Conservation (phyloP, 2,329 filamentous ascomycete genomes). For the Aspergillus alliaceus region DNA sequence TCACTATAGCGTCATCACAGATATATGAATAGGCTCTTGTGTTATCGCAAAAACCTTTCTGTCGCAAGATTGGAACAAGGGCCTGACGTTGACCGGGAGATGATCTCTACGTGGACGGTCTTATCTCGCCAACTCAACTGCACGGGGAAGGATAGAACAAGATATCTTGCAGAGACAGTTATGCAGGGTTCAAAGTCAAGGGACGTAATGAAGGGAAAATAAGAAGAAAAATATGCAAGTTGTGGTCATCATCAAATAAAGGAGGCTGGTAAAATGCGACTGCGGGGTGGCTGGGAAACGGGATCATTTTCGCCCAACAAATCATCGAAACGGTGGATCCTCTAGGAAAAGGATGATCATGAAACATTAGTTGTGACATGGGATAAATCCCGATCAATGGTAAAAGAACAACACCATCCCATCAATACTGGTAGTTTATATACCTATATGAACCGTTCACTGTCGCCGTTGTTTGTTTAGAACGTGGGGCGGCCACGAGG, state of each 20-base stretch:
- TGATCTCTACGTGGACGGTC: not conserved
- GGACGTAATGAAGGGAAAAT: not conserved
- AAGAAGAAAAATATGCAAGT: constrained; percentile 6
- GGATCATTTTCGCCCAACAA: not conserved
- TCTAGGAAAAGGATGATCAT: not conserved
- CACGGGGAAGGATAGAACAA: not conserved
- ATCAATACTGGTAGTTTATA: not conserved
- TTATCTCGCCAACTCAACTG: not conserved
- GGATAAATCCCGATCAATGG: not conserved
- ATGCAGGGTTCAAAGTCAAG: not conserved
- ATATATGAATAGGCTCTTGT: not conserved
- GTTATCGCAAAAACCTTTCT: not conserved
- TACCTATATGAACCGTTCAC: not conserved
- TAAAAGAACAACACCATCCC: not conserved
- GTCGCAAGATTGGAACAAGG: not conserved
- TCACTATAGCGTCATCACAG: constrained; percentile 2
- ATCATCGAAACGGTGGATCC: not conserved
- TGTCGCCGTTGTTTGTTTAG: constrained; percentile 5
- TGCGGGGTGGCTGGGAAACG: constrained; percentile 33
- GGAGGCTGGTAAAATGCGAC: constrained; percentile 31
- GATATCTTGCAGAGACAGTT: not conserved
- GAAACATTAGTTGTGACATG: not conserved
- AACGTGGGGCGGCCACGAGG: constrained; percentile 7
- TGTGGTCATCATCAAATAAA: constrained; percentile 9
- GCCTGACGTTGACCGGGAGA: not conserved